These are phyloP conservation scores for Cenchrus americanus DNA, from an alignment of 176 grass and related monocot genomes.

Conservation along the genomic window DNA sequence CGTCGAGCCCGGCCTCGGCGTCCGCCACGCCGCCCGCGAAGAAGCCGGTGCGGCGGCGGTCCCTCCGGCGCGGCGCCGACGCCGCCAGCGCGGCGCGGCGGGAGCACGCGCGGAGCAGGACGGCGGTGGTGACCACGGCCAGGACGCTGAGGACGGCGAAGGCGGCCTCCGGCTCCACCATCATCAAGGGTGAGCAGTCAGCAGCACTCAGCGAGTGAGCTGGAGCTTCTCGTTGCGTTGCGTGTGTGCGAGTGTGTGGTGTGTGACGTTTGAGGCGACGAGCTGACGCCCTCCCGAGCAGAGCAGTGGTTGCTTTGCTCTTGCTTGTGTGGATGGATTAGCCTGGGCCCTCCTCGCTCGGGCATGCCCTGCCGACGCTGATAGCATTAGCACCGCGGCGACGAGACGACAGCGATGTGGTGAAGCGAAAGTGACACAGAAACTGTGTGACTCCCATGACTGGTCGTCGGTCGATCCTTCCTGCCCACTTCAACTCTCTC, in stretches of 20 bases:
- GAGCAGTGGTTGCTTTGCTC: neutral
- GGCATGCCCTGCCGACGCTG: neutral
- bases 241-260: neutral
- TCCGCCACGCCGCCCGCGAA: slow-evolving; percentile 6
- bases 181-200: neutral
- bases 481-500: neutral
- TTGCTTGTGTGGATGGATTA: neutral
- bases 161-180: slow-evolving; percentile 11
- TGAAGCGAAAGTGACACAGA: neutral
- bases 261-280: neutral
- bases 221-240: neutral
- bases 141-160: neutral
- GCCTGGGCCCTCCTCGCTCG: neutral
- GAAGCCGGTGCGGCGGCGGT: neutral
- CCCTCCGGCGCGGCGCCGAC: neutral
- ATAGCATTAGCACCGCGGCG: neutral
- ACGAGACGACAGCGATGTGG: neutral
- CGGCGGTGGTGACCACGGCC: neutral
- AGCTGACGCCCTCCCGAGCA: neutral
- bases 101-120: slow-evolving; percentile 20
- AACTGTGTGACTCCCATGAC: neutral
- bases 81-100: slow-evolving; percentile 11
- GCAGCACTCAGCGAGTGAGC: neutral
- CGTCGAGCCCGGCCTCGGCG: slow-evolving; percentile 43
- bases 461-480: neutral